Conservation (phyloP, 352 stramenopile genomes). For the Pythium aristosporum region DNA sequence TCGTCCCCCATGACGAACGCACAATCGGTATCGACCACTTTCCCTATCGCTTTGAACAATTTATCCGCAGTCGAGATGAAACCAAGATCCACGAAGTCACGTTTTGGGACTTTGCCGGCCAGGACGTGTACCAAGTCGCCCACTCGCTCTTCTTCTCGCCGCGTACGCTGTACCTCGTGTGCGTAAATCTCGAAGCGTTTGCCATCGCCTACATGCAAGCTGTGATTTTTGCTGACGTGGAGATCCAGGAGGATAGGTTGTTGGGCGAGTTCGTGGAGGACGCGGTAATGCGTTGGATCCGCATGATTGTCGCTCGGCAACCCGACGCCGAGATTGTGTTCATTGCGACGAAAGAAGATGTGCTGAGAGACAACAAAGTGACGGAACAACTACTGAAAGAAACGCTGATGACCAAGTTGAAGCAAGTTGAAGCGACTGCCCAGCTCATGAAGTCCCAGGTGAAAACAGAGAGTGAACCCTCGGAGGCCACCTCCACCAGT, state of each 20-base stretch:
- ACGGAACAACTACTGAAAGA: not conserved
- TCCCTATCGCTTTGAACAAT: constrained; percentile 4
- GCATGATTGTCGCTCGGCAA: constrained; percentile 12
- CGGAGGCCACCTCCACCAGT: no score
- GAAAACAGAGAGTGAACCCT: not conserved
- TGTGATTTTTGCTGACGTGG: not conserved
- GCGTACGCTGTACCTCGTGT: constrained; percentile 18
- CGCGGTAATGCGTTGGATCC: constrained; percentile 5
- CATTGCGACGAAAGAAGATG: constrained; percentile 16
- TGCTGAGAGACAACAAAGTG: not conserved
- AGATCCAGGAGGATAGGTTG: not conserved
- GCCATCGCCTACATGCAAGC: not conserved
- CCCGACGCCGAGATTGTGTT: constrained; percentile 23
- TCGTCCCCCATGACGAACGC: constrained; percentile 12
- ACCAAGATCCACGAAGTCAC: constrained; percentile 10
- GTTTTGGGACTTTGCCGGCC: constrained; percentile 25
- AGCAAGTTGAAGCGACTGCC: not conserved
- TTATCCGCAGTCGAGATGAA: not conserved
- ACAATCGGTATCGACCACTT: constrained; percentile 39
- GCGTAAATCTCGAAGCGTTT: constrained; percentile 15
- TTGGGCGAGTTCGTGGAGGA: constrained; percentile 11
- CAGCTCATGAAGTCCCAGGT: not conserved
- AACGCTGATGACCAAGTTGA: not conserved
- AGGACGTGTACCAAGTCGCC: constrained; percentile 15
- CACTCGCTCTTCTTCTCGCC: constrained; percentile 24